These are phyloP conservation scores for Aegilops bicornis DNA, from an alignment of 176 grass and related monocot species.

Conservation along the genomic window DNA sequence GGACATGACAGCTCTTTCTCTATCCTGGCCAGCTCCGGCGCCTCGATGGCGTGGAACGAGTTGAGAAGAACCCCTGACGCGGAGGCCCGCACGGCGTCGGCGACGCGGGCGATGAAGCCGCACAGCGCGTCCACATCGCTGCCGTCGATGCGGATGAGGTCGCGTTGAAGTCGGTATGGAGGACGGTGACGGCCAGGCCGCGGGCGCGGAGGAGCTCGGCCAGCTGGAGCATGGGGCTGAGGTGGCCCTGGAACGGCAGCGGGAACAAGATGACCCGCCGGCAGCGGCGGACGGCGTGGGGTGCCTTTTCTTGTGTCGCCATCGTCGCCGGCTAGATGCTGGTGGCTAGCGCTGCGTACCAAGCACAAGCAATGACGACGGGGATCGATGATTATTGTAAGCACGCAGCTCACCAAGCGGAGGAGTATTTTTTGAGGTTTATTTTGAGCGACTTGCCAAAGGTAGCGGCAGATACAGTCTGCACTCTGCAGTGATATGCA, in stretches of 20 bases:
- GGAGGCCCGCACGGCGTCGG: background rate
- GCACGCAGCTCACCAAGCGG: too few species aligned
- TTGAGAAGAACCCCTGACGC: slow-evolving; percentile 18
- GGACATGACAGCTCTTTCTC: background rate
- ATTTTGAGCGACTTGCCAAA: too few species aligned
- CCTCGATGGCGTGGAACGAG: slow-evolving; percentile 42
- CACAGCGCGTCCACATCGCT: background rate
- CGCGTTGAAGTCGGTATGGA: slow-evolving; percentile 39
- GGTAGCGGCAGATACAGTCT: too few species aligned
- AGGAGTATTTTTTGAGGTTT: too few species aligned
- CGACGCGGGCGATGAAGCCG: background rate
- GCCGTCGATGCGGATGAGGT: slow-evolving; percentile 20
- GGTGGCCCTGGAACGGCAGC: slow-evolving; percentile 38
- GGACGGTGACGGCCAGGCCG: slow-evolving; percentile 40
- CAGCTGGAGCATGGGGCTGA: slow-evolving; percentile 40
- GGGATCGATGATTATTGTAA: too few species aligned
- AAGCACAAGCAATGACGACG: background rate
- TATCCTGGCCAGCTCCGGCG: slow-evolving; percentile 18
- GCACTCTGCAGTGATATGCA: too few species aligned
- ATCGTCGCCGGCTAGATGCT: background rate
- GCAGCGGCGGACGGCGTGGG: background rate
- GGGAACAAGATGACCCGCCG: slow-evolving; percentile 45
- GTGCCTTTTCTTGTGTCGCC: background rate
- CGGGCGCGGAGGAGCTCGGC: slow-evolving; percentile 27
- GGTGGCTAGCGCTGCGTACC: background rate